Base-by-base conservation (phyloP, 176 grass and related monocot species). In the Pharus latifolius region DNA sequence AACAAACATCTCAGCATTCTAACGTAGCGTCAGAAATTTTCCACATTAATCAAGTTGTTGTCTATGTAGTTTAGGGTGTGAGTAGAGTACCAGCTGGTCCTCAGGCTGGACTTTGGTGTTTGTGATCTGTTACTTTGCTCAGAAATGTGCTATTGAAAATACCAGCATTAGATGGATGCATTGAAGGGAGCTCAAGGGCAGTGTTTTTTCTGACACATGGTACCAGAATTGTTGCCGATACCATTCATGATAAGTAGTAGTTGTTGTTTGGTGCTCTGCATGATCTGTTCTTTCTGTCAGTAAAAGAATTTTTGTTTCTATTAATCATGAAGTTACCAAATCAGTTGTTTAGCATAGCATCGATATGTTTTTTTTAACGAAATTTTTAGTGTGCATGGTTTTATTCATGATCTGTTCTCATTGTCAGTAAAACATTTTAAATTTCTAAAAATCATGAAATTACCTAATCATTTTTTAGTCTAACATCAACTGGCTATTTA, bases 401-500 rank as follows among this genome's bases (percentile, higher is more conserved):
- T n/a, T n/a, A n/a, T n/a, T n/a, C 35, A 38, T 38, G 4, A 38
- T 38, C 35, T 38, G 35, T 38, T 38, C 70, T 6, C 28, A 35
- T n/a, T 10, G 42, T 18, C 27, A 47, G 17, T 10, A 31, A 30
- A 10, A 38, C 6, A 60, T 48, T 69, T 24, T 44, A 32, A 60
- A 17, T 73, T 46, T n/a, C 41, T 73, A 23, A 58, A 58, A 34
- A 25, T 60, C 4, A 10, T 60, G 55, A 15, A 43, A 22, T 29
- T 45, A 45, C 27, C 47, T 74, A 73, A 81, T 25, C n/a, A 8
- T 55, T 81, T 44, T 56, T 46, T 14, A 25, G 26, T 70, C 51
- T 42, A 42, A 52, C 17, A 45, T 31, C 48, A 51, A 26, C 9
- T 42, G 37, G 14, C 45, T 54, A 46, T 60, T 42, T n/a, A 33